A percentile compares a stretch with the other conserved stretches of the same genome.
These are phyloP conservation scores for Alternaria ethzedia DNA, from an alignment of 2,329 filamentous ascomycete genomes.

Conservation along the genomic window DNA sequence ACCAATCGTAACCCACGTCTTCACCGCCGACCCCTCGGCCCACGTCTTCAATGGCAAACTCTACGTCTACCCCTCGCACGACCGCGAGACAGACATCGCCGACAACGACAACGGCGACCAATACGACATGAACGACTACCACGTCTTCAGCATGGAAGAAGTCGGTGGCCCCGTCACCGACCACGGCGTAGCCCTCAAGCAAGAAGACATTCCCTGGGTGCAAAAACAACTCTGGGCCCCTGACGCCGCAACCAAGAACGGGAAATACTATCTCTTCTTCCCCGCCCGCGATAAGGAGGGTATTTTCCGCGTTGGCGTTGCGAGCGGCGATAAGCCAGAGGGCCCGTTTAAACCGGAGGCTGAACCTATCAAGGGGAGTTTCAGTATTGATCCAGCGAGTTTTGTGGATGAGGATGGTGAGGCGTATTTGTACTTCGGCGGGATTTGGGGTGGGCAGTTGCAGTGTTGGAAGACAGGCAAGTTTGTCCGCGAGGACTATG, in stretches of 20 bases:
- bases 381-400: slow-evolving; percentile 77
- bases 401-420: slow-evolving; percentile 74
- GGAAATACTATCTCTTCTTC: slow-evolving; percentile 79
- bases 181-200: slow-evolving; percentile 72
- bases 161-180: slow-evolving; percentile 68
- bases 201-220: slow-evolving; percentile 75
- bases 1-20: slow-evolving; percentile 75
- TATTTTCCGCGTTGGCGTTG: slow-evolving; percentile 78
- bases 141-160: slow-evolving; percentile 71
- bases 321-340: slow-evolving; percentile 66
- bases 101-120: slow-evolving; percentile 87
- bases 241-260: slow-evolving; percentile 72
- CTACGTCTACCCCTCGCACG: slow-evolving; percentile 83
- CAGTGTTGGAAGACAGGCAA: slow-evolving; percentile 72
- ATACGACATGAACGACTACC: slow-evolving; percentile 85
- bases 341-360: slow-evolving; percentile 74
- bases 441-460: slow-evolving; percentile 80
- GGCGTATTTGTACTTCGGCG: slow-evolving; percentile 78
- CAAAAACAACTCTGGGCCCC: slow-evolving; percentile 83
- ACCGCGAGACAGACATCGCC: slow-evolving; percentile 74
- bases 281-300: slow-evolving; percentile 73
- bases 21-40: slow-evolving; percentile 80
- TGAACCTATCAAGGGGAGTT: slow-evolving; percentile 70
- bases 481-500: slow-evolving; percentile 58
- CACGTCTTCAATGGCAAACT: slow-evolving; percentile 78